Conservation (phyloP, 2,329 filamentous ascomycete genomes). For the Ceratocystis cubensis region DNA sequence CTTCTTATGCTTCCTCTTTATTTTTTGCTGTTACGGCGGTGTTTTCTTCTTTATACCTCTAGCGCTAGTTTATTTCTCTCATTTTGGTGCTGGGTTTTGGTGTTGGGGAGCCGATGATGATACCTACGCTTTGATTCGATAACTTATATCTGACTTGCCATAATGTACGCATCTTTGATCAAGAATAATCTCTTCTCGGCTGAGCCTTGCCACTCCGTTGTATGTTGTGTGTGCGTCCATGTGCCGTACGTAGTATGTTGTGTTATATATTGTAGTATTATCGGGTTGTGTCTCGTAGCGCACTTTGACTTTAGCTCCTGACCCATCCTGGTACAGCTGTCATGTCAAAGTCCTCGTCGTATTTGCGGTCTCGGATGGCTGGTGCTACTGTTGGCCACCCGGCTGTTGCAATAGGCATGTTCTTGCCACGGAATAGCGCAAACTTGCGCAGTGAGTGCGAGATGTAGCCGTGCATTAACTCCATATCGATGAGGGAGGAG, state of each 20-base stretch:
- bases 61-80: constrained; percentile 19
- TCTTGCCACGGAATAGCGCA: constrained; percentile 58
- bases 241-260: not conserved
- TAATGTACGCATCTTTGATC: constrained; percentile 16
- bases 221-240: constrained; percentile 10
- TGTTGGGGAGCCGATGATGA: constrained; percentile 17
- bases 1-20: constrained; percentile 12
- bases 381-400: constrained; percentile 68
- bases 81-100: constrained; percentile 7
- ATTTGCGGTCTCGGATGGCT: constrained; percentile 49
- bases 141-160: constrained; percentile 10
- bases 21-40: constrained; percentile 21
- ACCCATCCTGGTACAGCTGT: constrained; percentile 66
- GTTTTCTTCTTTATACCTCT: constrained; percentile 13
- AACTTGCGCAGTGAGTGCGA: constrained; percentile 65
- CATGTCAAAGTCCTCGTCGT: constrained; percentile 48
- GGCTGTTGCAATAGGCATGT: constrained; percentile 42
- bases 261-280: not conserved
- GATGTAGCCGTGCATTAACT: constrained; percentile 71
- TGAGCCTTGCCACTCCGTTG: not conserved
- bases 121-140: constrained; percentile 17
- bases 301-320: constrained; percentile 23
- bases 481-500: constrained; percentile 65
- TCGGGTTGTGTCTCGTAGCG: not conserved
- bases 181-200: constrained; percentile 11